Evolutionary conservation across 768 basidiomycete genomes (phyloP).

Genomic region (Coprinellus micaceus): DNA sequence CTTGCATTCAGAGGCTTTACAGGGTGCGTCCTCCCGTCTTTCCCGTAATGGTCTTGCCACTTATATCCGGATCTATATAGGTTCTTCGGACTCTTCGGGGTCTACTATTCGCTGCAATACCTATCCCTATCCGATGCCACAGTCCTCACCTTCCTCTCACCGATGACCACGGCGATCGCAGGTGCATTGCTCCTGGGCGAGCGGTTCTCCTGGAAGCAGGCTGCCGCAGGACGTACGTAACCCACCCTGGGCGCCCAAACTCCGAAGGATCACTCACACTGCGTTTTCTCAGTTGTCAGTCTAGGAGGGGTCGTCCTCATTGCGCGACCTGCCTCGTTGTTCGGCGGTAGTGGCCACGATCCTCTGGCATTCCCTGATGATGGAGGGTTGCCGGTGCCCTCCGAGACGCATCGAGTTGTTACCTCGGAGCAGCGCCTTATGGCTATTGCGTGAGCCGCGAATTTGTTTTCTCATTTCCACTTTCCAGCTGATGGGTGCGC

Average conservation of each 20-base stretch:
- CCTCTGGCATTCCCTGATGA: neutral
- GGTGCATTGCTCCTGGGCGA: constrained; percentile 65
- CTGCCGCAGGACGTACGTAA: constrained; percentile 42
- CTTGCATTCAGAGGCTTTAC: constrained; percentile 56
- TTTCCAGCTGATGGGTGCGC: neutral
- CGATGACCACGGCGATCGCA: constrained; percentile 58
- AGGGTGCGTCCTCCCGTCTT: constrained; percentile 42
- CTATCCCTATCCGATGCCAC: constrained; percentile 77
- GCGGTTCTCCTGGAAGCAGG: constrained; percentile 49
- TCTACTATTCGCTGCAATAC: constrained; percentile 71
- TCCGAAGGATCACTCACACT: neutral
- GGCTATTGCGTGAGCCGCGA: constrained; percentile 59
- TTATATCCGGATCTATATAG: constrained; percentile 28
- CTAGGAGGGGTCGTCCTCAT: constrained; percentile 78
- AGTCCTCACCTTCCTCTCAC: constrained; percentile 71
- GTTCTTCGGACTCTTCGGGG: constrained; percentile 67
- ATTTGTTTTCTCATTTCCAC: neutral
- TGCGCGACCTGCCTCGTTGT: constrained; percentile 72
- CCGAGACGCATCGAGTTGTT: constrained; percentile 20
- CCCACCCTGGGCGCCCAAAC: neutral
- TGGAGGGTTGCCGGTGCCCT: constrained; percentile 16
- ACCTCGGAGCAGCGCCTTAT: constrained; percentile 42
- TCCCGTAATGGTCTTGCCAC: neutral
- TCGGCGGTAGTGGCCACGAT: constrained; percentile 37
- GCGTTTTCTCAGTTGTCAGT: constrained; percentile 45